Evolutionary conservation across 768 basidiomycete species (phyloP).

Genomic region (Termitomyces sp.): DNA sequence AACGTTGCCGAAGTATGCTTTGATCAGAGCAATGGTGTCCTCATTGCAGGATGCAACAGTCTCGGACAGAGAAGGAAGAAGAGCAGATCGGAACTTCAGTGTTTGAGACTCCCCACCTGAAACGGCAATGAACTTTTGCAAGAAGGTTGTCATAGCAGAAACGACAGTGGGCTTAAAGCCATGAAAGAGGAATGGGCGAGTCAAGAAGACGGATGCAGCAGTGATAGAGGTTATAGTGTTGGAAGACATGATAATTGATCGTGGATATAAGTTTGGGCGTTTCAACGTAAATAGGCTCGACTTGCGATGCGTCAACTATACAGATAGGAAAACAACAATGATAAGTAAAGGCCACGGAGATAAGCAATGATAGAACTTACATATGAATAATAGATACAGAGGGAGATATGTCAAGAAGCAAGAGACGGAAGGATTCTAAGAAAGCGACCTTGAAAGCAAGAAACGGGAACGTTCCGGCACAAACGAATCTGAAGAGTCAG

Average conservation of each 20-base stretch:
- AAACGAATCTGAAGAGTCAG: neutral
- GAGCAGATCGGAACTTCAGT: constrained; percentile 22
- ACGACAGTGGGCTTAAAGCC: constrained; percentile 18
- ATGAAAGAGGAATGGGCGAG: constrained; percentile 28
- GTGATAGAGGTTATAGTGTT: constrained; percentile 19
- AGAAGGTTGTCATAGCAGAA: constrained; percentile 25
- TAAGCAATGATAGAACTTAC: neutral
- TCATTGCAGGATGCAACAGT: neutral
- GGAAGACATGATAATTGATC: constrained; percentile 16
- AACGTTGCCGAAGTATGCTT: constrained; percentile 1
- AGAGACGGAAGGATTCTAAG: neutral
- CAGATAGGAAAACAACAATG: neutral
- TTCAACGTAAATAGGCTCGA: constrained; percentile 6
- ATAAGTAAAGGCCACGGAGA: neutral
- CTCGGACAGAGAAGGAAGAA: constrained; percentile 26
- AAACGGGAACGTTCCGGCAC: neutral
- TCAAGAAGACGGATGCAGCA: constrained; percentile 34
- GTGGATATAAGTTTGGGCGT: neutral
- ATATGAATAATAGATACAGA: neutral
- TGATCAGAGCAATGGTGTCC: neutral
- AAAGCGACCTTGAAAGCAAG: neutral
- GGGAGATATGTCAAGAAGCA: neutral
- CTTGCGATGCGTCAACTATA: constrained; percentile 7
- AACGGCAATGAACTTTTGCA: constrained; percentile 23
- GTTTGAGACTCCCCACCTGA: constrained; percentile 9